Evolutionary conservation across 441 rosid genomes (phyloP).

Genomic region (Jatropha podagrica): DNA sequence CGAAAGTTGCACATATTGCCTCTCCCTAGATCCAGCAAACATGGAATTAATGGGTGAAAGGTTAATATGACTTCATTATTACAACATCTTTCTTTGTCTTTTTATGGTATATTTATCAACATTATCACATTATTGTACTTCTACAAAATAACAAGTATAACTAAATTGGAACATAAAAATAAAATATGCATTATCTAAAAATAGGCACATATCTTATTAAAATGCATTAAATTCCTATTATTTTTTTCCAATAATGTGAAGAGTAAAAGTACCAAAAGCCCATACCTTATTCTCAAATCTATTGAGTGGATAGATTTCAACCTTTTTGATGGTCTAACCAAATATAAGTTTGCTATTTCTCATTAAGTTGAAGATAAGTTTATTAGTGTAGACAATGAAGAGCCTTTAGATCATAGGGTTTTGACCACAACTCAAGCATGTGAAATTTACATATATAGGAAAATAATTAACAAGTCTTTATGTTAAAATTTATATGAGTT

Average conservation of each 20-base stretch:
- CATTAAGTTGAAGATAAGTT: background rate
- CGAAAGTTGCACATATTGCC: too few species aligned
- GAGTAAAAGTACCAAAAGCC: background rate
- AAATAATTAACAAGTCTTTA: background rate
- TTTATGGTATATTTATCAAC: too few species aligned
- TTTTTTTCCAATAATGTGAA: background rate
- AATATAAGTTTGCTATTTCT: background rate
- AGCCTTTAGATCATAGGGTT: background rate
- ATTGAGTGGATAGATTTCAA: background rate
- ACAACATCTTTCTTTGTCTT: too few species aligned
- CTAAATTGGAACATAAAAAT: too few species aligned
- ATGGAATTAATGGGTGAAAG: too few species aligned
- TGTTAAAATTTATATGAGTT: background rate
- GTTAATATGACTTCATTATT: too few species aligned
- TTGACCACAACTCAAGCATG: background rate
- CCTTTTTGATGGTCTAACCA: background rate
- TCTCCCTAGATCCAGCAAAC: too few species aligned
- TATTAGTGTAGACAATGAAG: background rate
- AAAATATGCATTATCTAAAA: too few species aligned
- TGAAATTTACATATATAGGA: background rate
- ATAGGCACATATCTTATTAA: too few species aligned
- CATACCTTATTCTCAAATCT: background rate
- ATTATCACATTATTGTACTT: too few species aligned
- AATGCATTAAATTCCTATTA: background rate
- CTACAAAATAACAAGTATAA: too few species aligned